These are phyloP conservation scores for Hanseniaspora occidentalis DNA, from an alignment of 805 yeast genomes.

Conservation along the genomic window DNA sequence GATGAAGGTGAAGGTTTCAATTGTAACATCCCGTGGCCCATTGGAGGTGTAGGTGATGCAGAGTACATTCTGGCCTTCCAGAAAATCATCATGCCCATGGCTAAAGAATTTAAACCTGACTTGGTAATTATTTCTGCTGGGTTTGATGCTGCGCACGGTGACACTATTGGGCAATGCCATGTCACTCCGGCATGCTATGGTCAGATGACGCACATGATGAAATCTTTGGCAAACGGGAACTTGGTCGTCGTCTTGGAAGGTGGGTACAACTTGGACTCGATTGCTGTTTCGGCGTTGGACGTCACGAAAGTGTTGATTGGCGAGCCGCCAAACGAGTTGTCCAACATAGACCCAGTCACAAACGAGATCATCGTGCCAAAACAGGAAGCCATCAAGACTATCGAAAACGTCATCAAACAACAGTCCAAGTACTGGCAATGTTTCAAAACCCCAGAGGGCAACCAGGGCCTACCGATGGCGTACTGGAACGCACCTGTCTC, in stretches of 20 bases:
- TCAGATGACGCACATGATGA: slow-evolving; percentile 86
- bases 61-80: slow-evolving; percentile 90
- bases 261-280: slow-evolving; percentile 88
- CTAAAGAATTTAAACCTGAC: slow-evolving; percentile 85
- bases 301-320: slow-evolving; percentile 87
- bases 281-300: slow-evolving; percentile 79
- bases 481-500: slow-evolving; percentile 12
- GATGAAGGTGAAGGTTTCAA: slow-evolving; percentile 80
- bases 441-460: slow-evolving; percentile 52
- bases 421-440: slow-evolving; percentile 87
- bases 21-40: slow-evolving; percentile 89
- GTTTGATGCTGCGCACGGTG: slow-evolving; percentile 98
- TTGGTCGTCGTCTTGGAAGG: slow-evolving; percentile 89
- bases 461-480: slow-evolving; percentile 17
- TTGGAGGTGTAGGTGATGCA: slow-evolving; percentile 86
- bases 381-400: slow-evolving; percentile 62
- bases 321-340: slow-evolving; percentile 81
- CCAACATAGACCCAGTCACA: slow-evolving; percentile 24
- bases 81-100: slow-evolving; percentile 75
- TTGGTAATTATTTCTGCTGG: slow-evolving; percentile 89
- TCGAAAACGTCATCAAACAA: slow-evolving; percentile 64
- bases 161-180: slow-evolving; percentile 91
- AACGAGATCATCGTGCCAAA: slow-evolving; percentile 39
- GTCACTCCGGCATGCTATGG: slow-evolving; percentile 95
- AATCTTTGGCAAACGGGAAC: slow-evolving; percentile 79